Percentiles rank a stretch among this genome's conserved stretches.
Conservation (phyloP, 495 filamentous ascomycete species). For the Terfezia boudieri region DNA sequence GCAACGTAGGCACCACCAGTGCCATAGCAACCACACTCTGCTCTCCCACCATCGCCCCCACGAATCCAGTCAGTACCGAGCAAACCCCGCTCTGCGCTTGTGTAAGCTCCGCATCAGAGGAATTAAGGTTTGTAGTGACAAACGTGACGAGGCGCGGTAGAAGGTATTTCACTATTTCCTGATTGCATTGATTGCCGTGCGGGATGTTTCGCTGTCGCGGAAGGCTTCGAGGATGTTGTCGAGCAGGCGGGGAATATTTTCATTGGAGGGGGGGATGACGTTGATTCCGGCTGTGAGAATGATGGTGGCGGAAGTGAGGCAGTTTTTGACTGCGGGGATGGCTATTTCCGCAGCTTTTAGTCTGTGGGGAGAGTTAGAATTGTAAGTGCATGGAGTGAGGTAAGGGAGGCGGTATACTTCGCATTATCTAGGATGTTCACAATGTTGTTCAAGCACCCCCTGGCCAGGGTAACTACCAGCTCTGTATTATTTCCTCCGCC, state of each 20-base stretch:
- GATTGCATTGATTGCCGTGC: conserved; percentile 60
- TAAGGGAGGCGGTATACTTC: conserved; percentile 6
- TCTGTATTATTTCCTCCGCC: conserved; percentile 18
- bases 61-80: conserved; percentile 55
- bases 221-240: conserved; percentile 10
- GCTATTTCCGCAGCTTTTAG: conserved; percentile 14
- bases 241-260: conserved; percentile 11
- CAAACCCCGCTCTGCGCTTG: conserved; percentile 39
- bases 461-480: conserved; percentile 14
- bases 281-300: conserved; percentile 61
- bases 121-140: conserved; percentile 33
- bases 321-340: conserved; percentile 78
- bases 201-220: conserved; percentile 36
- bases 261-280: conserved; percentile 45
- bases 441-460: conserved; percentile 15
- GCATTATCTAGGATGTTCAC: conserved; percentile 18
- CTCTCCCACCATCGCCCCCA: conserved; percentile 27
- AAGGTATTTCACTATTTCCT: conserved; percentile 48
- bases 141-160: conserved; percentile 59
- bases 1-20: conserved; percentile 55
- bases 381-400: not conserved
- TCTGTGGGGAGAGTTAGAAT: conserved; percentile 5
- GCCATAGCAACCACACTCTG: conserved; percentile 41
- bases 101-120: conserved; percentile 50
- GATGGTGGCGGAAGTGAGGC: conserved; percentile 66